Evolutionary conservation across 257 asterid genomes (phyloP), one percentile per base, ranked within the genome.

Genomic region (Galeopsis tetrahit): DNA sequence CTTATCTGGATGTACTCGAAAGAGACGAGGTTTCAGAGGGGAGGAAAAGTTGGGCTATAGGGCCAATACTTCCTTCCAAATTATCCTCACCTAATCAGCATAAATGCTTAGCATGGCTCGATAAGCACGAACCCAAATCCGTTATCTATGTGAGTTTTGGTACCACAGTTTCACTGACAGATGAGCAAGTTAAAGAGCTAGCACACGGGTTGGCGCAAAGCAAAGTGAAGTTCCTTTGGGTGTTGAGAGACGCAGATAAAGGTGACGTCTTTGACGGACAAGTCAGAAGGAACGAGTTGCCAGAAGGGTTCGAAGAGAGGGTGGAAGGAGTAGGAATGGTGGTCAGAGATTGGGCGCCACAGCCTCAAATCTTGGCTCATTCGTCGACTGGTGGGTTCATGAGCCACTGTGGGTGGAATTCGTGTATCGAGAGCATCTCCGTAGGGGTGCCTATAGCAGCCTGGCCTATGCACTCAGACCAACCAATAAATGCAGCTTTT

Each of bases 391-490:
- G 87, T 4, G 87, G 84, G 33, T 81, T 81, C 46, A 36, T 81
- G 80, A 75, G 79, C 34, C 85, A 78, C 28, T 78, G 83, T 2
- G 87, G 87, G 0, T 83, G 85, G 84, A 79, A 80, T 59, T 82
- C 87, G 0, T 76, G 87, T 42, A 64, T 70, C 0, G 84, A 82
- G 66, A 83, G 87, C 34, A 63, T 83, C 1, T 62, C 64, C 2
- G 33, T n/a, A 70, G 87, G 87, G 5, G 87, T 83, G 77, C 81
- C 87, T 1, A 65, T 83, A 0, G 87, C 83, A 0, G 76, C 81
- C 0, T 83, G 87, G 87, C 87, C 87, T 0, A 80, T 83, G 81
- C 87, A 80, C 15, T 77, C 85, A 3, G 87, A 83, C 66, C 83
- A 83, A 48, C 81, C 85, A 2, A 63, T 40, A 7, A 80, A 80